These are phyloP conservation scores for Aspergillus candidus DNA, from an alignment of 2,329 filamentous ascomycete genomes.

Conservation along the genomic window DNA sequence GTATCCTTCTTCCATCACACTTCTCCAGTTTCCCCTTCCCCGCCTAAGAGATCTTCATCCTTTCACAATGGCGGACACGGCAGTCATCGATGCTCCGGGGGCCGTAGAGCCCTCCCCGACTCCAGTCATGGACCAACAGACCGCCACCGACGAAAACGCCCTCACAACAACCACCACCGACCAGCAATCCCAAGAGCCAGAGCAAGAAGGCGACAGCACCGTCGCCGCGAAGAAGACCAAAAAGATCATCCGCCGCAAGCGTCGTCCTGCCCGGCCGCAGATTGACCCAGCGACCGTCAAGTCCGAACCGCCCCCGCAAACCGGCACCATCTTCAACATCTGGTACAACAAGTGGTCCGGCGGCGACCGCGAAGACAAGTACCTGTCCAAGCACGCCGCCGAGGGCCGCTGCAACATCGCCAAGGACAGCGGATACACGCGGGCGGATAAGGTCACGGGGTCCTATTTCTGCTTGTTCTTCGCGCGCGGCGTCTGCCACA, in stretches of 20 bases:
- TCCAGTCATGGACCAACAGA: slow-evolving; percentile 21
- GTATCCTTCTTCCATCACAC: background rate
- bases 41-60: background rate
- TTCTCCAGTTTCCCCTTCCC: slow-evolving; percentile 5
- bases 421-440: slow-evolving; percentile 71
- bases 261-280: slow-evolving; percentile 81
- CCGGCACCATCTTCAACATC: slow-evolving; percentile 93
- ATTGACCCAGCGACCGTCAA: slow-evolving; percentile 79
- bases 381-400: slow-evolving; percentile 74
- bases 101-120: slow-evolving; percentile 45
- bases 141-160: slow-evolving; percentile 14
- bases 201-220: slow-evolving; percentile 15
- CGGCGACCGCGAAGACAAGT: slow-evolving; percentile 88
- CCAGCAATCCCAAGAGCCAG: slow-evolving; percentile 10
- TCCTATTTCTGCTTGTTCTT: slow-evolving; percentile 93
- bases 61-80: slow-evolving; percentile 26
- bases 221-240: slow-evolving; percentile 61
- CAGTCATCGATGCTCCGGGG: slow-evolving; percentile 29
- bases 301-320: slow-evolving; percentile 81
- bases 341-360: slow-evolving; percentile 99
- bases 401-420: slow-evolving; percentile 82
- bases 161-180: slow-evolving; percentile 7
- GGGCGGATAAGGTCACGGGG: slow-evolving; percentile 68
- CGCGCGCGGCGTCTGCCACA: slow-evolving; percentile 64
- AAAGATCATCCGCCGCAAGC: slow-evolving; percentile 87